phyloP scores from a whole-genome alignment of 306 rosid species.

The Inga oerstediana region DNA sequence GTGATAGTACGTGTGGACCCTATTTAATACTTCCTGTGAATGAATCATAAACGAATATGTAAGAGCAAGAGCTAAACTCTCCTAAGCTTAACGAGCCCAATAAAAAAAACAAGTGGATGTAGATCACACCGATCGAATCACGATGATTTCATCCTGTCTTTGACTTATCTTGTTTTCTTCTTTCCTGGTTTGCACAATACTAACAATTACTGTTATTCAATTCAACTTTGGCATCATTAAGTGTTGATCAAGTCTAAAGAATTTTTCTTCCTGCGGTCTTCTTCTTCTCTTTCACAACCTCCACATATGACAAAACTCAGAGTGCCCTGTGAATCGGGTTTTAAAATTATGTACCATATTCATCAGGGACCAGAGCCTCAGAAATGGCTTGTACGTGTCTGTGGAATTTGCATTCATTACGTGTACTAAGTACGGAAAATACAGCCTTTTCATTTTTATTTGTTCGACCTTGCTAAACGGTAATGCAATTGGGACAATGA shows the following conservation, averaged over 20 bases:
- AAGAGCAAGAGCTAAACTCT: neutral
- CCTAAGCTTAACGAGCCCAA: neutral
- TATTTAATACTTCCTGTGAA: neutral
- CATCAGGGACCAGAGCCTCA: slow-evolving; percentile 14
- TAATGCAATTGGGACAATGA: slow-evolving; percentile 21
- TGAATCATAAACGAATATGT: neutral
- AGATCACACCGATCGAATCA: neutral
- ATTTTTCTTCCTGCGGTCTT: slow-evolving; percentile 36
- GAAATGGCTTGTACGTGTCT: neutral
- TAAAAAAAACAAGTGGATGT: neutral
- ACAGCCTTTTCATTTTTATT: neutral
- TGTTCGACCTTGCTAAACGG: slow-evolving; percentile 27
- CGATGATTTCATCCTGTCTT: neutral
- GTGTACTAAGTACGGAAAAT: slow-evolving; percentile 29
- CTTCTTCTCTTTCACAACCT: slow-evolving; percentile 29
- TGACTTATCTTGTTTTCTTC: no score
- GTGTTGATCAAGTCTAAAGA: slow-evolving; percentile 47
- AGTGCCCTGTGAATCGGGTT: slow-evolving; percentile 37
- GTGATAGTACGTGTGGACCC: slow-evolving; percentile 43
- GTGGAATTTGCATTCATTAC: slow-evolving; percentile 52
- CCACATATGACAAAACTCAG: neutral
- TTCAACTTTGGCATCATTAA: slow-evolving; percentile 8
- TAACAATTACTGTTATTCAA: neutral
- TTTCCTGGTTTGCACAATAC: neutral
- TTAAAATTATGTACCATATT: slow-evolving; percentile 7